Evolutionary conservation across 495 filamentous ascomycete genomes (phyloP), one percentile per base, ranked within the genome.

Genomic region (Penicillium egyptiacum): DNA sequence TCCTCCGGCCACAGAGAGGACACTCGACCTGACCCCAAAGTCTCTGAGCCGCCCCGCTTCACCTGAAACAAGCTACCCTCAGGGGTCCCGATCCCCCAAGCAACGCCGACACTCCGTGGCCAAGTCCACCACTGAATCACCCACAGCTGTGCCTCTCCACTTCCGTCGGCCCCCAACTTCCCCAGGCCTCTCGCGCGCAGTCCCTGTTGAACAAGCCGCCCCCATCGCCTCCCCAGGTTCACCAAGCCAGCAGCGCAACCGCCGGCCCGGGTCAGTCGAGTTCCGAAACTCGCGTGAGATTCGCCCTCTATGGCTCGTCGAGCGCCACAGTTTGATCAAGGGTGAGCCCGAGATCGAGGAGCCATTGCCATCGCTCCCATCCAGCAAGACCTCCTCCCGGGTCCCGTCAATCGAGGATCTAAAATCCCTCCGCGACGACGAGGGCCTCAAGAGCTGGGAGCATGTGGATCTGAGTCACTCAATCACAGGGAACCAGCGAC

Each of bases 241-340:
- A 2, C 69, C 72, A 9, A 72, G 59, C 14, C 65, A 73, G 46
- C 65, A 63, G 11, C 74, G 74, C 43, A 67, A 70, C 26, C 72
- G 73, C 42, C 70, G 78, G 16, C 73, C 73, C 4, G 75, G 64
- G 53, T 82, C 80, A 6, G 65, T 69, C 4, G 80, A 82, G 47
- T 81, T 81, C 60, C 73, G 68, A 42, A 70, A 68, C 37, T 77
- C 72, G 6, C 74, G 74, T 19, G 80, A 80, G 43, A 75, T 80
- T 33, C 69, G 78, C 9, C 80, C 80, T 0, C 62, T 83, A 23
- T 79, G 72, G 72, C 73, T 79, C 7, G 79, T 82, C 5, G 78
- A 80, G 53, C 73, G 72, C 20, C 71, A 81, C 60, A 69, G 74
- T 20, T 53, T 72, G 16, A 64, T 56, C 19, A 79, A 81, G 64